A percentile compares a stretch with the other conserved stretches of the same genome.
These are phyloP conservation scores for Physaria fendleri DNA, from an alignment of 345 rosid genomes.

Conservation along the genomic window DNA sequence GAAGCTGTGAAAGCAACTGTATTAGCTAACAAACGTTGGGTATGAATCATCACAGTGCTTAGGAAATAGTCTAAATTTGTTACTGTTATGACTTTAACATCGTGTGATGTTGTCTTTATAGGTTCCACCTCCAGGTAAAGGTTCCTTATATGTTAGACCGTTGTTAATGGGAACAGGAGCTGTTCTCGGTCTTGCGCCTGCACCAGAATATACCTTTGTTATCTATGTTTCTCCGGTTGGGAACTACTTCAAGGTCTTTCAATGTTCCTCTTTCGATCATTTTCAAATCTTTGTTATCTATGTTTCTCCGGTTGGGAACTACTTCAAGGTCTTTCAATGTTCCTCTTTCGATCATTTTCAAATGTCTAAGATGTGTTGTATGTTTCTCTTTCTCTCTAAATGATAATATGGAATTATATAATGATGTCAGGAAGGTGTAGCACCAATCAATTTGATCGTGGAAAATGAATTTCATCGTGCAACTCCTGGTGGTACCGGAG, in stretches of 20 bases:
- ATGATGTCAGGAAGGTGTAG: conserved; percentile 72
- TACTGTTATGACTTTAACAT: not conserved
- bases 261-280: not conserved
- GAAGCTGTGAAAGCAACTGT: conserved; percentile 79
- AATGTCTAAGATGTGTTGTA: not conserved
- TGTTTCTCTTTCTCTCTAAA: not conserved
- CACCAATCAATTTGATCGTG: conserved; percentile 36
- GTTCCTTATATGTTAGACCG: conserved; percentile 84
- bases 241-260: conserved; percentile 79
- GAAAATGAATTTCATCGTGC: conserved; percentile 51
- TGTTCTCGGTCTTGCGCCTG: conserved; percentile 96
- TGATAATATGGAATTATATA: not conserved
- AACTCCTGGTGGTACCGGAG: conserved; percentile 96
- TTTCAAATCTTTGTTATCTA: conserved; percentile 48
- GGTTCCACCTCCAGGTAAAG: conserved; percentile 95
- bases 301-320: conserved; percentile 96
- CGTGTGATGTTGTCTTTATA: conserved; percentile 27
- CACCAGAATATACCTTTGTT: conserved; percentile 90
- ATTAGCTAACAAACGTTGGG: conserved; percentile 95
- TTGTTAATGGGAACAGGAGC: conserved; percentile 96
- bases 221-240: conserved; percentile 94
- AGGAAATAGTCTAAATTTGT: not conserved
- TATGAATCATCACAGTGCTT: conserved; percentile 5
- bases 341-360: not conserved
- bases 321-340: conserved; percentile 55